Base-by-base conservation (phyloP, 1,284 basidiomycete genomes). In the Anthracocystis walkeri region DNA sequence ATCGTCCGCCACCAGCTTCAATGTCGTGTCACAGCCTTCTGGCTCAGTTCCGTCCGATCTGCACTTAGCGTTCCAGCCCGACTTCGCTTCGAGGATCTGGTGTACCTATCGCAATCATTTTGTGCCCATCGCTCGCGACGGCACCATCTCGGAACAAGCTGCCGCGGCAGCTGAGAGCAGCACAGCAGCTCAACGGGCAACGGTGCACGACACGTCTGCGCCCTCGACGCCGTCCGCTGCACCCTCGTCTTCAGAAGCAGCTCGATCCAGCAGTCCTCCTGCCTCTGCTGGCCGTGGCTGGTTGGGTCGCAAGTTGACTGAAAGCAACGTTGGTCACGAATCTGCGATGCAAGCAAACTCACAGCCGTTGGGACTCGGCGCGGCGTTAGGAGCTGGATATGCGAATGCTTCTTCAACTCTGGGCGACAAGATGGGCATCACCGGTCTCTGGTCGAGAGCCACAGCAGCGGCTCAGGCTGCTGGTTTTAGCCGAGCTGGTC, bases 401-500 rank as follows among this genome's bases (percentile, higher is more conserved):
- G 49, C 67, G 14, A 69, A 59, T 21, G 56, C 70, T n/a, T 61
- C 75, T 8, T 49, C 57, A 7, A 57, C 70, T 7, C 57, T 81
- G 18, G 77, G 80, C 45, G 81, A 82, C 42, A 77, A 73, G 65
- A 81, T 82, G 80, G 81, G 81, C 46, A 79, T 82, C 40, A 72
- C 70, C 42, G 70, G 65, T 40, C 58, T 82, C 18, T 82, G 81
- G 81, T 66, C 71, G 25, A 66, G 81, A 4, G 79, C 81, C 10
- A 81, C 79, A 0, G 81, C 81, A 11, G 81, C 76, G 3, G 79
- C 75, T 7, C 79, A 81, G 48, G 77, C 79, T 8, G 76, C 76
- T 14, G 80, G 80, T 7, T 76, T 76, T 56, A 72, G 74, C 31
- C 72, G 68, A 5, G 54, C 58, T n/a, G 92, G 92, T 0, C 91